Base-by-base conservation (phyloP, 2,329 filamentous ascomycete genomes). In the Ceratocystis destructans region DNA sequence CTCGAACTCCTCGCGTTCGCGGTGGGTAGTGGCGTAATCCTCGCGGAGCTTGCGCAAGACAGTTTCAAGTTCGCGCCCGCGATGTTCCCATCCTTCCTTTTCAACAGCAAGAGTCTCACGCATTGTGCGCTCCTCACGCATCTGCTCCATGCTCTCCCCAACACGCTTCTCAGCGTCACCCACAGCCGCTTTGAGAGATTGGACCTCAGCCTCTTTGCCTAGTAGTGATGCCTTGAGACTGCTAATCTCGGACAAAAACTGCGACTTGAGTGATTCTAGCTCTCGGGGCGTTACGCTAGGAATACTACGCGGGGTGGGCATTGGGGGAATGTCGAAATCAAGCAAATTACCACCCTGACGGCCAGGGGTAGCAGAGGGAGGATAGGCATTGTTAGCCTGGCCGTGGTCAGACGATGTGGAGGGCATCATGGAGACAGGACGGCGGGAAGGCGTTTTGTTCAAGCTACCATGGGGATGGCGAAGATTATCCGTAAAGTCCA, bases 251-350 rank as follows among this genome's bases (percentile, higher is more conserved):
- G 92, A 96, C 64, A 95, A 81, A 71, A 96, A 95, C 28, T 83
- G 83, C 0, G 92, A 96, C 75, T 97, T 97, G 68, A 97, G 80
- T 15, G 88, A 89, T 74, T 99, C 94, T 1, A 97, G 80, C 76
- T 99, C 94, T 44, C 94, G 86, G 1, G 94, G 89, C 1, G 92
- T 96, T 70, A 97, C 88, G 7, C 87, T 90, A 0, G 94, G 94
- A 46, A 97, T 83, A 66, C 90, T 96, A 69, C 93, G 86, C 15
- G 94, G 94, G 0, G 94, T 97, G 1, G 93, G 91, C 70, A 91
- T 86, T 0, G 93, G 90, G n/a, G 92, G 91, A 8, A 97, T 88
- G 72, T 97, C 94, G 72, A 87, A 80, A 69, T 83, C 81, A n/a
- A 86, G 83, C 55, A 94, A 82, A 72, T 87, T 89, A 44, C 85